phyloP scores from a whole-genome alignment of 1,139 yeast species.

The Scheffersomyces lignicola region DNA sequence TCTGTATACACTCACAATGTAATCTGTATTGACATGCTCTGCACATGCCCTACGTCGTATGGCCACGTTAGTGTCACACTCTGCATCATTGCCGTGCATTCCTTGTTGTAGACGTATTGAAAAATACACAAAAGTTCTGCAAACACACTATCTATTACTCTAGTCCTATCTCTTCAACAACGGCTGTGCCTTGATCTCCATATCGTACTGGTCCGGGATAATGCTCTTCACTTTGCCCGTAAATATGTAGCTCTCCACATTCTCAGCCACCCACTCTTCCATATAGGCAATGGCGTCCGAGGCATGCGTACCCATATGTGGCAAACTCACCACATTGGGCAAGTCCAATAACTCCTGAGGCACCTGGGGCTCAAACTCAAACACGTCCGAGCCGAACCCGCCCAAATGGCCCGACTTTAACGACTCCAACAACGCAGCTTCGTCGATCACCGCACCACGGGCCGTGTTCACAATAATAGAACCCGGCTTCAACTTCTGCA shows the following conservation, averaged over 20 bases:
- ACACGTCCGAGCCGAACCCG: constrained; percentile 80
- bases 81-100: too few species aligned
- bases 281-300: constrained; percentile 55
- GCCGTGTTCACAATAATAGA: constrained; percentile 69
- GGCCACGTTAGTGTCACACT: too few species aligned
- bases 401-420: constrained; percentile 71
- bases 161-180: background rate
- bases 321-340: constrained; percentile 64
- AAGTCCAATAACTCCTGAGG: constrained; percentile 54
- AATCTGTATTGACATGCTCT: too few species aligned
- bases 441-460: constrained; percentile 75
- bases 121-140: too few species aligned
- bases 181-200: constrained; percentile 4
- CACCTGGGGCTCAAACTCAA: constrained; percentile 77
- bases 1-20: too few species aligned
- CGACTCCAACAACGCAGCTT: constrained; percentile 57
- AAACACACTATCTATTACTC: background rate
- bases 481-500: constrained; percentile 63
- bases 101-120: too few species aligned
- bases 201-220: constrained; percentile 61
- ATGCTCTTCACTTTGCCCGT: constrained; percentile 65
- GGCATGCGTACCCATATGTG: constrained; percentile 84
- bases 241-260: constrained; percentile 40
- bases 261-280: constrained; percentile 56
- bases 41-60: too few species aligned